Evolutionary conservation across 106 monocot species (phyloP).

Genomic region (Acorus calamus): DNA sequence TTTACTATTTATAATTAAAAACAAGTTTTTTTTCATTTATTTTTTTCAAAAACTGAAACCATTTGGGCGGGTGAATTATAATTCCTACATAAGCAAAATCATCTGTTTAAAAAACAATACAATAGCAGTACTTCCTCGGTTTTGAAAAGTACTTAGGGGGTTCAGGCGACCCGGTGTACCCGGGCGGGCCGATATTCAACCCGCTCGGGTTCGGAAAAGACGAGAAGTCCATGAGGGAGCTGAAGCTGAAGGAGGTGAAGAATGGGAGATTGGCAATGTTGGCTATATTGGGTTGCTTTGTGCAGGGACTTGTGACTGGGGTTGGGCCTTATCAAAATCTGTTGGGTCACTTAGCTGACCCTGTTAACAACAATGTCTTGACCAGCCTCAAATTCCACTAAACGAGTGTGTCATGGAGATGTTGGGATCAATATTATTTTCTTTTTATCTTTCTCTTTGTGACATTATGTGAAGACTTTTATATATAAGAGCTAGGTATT

Average conservation of each 20-base stretch:
- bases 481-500: too few relatives aligned
- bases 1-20: too few relatives aligned
- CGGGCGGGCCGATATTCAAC: slow-evolving; percentile 90
- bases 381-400: slow-evolving; percentile 94
- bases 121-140: slow-evolving; percentile 87
- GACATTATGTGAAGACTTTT: too few relatives aligned
- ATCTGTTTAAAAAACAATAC: slow-evolving; percentile 50
- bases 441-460: too few relatives aligned
- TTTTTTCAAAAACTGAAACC: too few relatives aligned
- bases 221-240: slow-evolving; percentile 75
- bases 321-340: slow-evolving; percentile 88
- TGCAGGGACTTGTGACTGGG: slow-evolving; percentile 68
- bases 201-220: slow-evolving; percentile 89
- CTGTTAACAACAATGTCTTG: slow-evolving; percentile 83
- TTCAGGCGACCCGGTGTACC: slow-evolving; percentile 77
- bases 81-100: slow-evolving; percentile 79
- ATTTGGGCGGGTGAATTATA: slow-evolving; percentile 78
- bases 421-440: too few relatives aligned
- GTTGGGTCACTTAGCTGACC: slow-evolving; percentile 84
- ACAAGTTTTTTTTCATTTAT: too few relatives aligned
- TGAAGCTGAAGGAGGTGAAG: slow-evolving; percentile 97
- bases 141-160: slow-evolving; percentile 77
- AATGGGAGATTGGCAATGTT: slow-evolving; percentile 95
- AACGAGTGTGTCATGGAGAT: slow-evolving; percentile 1
- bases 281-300: slow-evolving; percentile 67